Percentiles rank a stretch among this genome's conserved stretches.
Evolutionary conservation across 2,329 filamentous ascomycete genomes (phyloP).

Genomic region (Aspergillus melleus): DNA sequence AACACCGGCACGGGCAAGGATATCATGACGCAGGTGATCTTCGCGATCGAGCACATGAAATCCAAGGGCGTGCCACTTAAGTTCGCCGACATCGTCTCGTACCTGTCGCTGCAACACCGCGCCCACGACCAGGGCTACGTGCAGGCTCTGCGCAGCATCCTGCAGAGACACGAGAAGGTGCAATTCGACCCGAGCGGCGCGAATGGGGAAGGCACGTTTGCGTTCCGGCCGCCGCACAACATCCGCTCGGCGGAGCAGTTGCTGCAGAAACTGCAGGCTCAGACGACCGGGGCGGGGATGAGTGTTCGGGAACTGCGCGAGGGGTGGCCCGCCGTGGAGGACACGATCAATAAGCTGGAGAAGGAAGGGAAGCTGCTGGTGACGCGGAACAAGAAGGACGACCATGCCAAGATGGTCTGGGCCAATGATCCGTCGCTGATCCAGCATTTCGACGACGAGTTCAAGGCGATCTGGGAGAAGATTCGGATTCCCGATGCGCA

Average conservation of each 20-base stretch:
- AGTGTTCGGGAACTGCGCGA: slow-evolving; percentile 90
- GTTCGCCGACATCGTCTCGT: slow-evolving; percentile 75
- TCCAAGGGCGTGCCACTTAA: slow-evolving; percentile 68
- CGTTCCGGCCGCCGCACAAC: slow-evolving; percentile 79
- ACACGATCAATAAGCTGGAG: slow-evolving; percentile 76
- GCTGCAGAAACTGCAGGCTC: slow-evolving; percentile 75
- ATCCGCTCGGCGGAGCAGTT: slow-evolving; percentile 77
- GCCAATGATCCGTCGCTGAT: slow-evolving; percentile 78
- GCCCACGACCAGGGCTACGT: slow-evolving; percentile 60
- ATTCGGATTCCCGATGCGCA: slow-evolving; percentile 73
- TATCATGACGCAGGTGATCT: slow-evolving; percentile 83
- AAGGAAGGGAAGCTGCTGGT: slow-evolving; percentile 77
- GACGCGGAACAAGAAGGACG: slow-evolving; percentile 88
- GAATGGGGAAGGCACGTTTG: slow-evolving; percentile 72
- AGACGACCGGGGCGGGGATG: slow-evolving; percentile 77
- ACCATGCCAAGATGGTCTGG: slow-evolving; percentile 83
- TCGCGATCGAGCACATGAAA: slow-evolving; percentile 79
- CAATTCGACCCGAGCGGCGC: slow-evolving; percentile 58
- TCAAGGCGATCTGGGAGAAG: slow-evolving; percentile 79
- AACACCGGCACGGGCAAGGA: slow-evolving; percentile 75
- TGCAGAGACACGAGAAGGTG: slow-evolving; percentile 66
- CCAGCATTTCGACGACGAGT: slow-evolving; percentile 76
- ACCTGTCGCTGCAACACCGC: slow-evolving; percentile 69
- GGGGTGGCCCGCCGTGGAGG: slow-evolving; percentile 85
- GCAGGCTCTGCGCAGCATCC: slow-evolving; percentile 64